A percentile compares a stretch with the other conserved stretches of the same genome.
Conservation (phyloP, 2,329 filamentous ascomycete species). For the Endoconidiophora laricicola region DNA sequence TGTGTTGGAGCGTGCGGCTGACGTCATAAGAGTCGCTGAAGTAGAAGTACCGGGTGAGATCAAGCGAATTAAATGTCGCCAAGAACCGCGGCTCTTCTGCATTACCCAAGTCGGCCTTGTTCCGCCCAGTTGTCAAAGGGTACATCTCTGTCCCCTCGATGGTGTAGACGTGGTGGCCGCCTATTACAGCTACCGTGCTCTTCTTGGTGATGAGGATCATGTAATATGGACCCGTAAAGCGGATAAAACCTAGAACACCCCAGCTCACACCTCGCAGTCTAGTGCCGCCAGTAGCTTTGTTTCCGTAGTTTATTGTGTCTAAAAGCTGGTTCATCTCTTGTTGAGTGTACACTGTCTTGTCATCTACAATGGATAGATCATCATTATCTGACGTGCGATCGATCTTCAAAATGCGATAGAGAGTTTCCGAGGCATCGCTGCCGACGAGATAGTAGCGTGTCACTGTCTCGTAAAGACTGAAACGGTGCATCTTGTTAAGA, state of each 20-base stretch:
- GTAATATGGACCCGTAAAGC: constrained; percentile 90
- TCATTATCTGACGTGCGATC: constrained; percentile 66
- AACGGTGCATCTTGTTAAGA: constrained; percentile 55
- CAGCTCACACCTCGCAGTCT: constrained; percentile 80
- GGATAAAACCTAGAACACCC: constrained; percentile 88
- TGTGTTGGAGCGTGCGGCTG: constrained; percentile 79
- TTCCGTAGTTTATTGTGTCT: constrained; percentile 88
- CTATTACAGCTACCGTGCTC: constrained; percentile 88
- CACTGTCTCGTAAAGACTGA: constrained; percentile 92
- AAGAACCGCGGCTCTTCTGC: constrained; percentile 82
- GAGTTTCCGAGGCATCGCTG: constrained; percentile 72
- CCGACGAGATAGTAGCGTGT: constrained; percentile 89
- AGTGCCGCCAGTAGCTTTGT: constrained; percentile 76
- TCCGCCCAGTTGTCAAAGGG: constrained; percentile 61
- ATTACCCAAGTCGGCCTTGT: constrained; percentile 61
- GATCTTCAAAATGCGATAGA: constrained; percentile 86
- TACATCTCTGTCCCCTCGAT: constrained; percentile 87
- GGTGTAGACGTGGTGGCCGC: constrained; percentile 90
- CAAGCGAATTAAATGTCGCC: constrained; percentile 75
- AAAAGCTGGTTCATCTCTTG: constrained; percentile 87
- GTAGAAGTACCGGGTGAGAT: constrained; percentile 84
- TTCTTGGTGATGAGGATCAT: constrained; percentile 95
- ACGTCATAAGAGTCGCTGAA: constrained; percentile 98
- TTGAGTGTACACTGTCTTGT: constrained; percentile 86
- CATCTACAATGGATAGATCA: constrained; percentile 73